These are phyloP conservation scores for Starmera caribaea DNA, from an alignment of 805 yeast genomes.

Conservation along the genomic window DNA sequence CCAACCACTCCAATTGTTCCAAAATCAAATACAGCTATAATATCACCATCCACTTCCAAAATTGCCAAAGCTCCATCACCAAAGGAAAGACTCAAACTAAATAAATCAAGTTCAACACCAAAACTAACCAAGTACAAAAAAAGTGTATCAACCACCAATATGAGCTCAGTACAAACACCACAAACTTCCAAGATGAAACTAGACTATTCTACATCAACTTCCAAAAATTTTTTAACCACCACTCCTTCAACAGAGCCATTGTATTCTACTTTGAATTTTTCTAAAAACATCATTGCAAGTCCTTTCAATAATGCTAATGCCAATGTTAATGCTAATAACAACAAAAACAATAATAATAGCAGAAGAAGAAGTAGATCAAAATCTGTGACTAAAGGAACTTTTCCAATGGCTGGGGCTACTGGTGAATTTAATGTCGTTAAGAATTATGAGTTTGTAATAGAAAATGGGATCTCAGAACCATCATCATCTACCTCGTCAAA, in stretches of 20 bases:
- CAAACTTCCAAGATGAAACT: conserved; percentile 3
- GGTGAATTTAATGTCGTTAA: conserved; percentile 4
- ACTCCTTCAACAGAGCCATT: conserved; percentile 5
- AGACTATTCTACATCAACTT: conserved; percentile 11
- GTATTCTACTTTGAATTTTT: conserved; percentile 18
- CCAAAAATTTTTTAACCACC: conserved; percentile 11
- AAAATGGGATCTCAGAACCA: conserved; percentile 5
- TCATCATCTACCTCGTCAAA: not conserved
- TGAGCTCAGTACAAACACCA: not conserved
- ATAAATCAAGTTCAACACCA: conserved; percentile 14
- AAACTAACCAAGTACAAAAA: conserved; percentile 14
- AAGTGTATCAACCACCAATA: conserved; percentile 6
- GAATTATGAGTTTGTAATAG: conserved; percentile 18
- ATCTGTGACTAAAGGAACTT: not conserved
- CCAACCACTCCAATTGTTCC: conserved; percentile 6
- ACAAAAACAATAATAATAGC: no score
- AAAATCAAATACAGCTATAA: no score
- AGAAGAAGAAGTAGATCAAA: not conserved
- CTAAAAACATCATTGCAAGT: conserved; percentile 5
- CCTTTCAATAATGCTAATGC: no score
- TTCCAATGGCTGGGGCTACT: no score
- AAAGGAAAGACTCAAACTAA: not conserved
- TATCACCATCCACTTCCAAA: no score
- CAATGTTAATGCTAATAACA: no score
- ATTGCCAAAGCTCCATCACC: conserved; percentile 2